These are phyloP conservation scores for Peltaster fructicola DNA, from an alignment of 2,329 filamentous ascomycete species.

Conservation along the genomic window DNA sequence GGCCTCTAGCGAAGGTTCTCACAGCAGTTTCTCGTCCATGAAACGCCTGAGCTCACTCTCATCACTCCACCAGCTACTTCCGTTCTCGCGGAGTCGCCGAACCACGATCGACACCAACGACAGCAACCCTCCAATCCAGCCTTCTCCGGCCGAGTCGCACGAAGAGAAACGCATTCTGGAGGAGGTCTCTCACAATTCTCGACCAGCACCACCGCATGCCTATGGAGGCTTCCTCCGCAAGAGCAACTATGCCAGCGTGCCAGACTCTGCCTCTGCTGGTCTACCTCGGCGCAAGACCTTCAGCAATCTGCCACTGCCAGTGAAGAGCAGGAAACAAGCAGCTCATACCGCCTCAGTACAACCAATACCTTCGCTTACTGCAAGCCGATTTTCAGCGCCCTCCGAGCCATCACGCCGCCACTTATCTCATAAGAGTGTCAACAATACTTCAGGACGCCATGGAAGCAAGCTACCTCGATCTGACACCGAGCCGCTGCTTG, in stretches of 20 bases:
- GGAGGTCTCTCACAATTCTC: constrained; percentile 1
- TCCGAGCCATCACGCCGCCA: too few relatives aligned
- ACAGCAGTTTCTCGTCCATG: too few relatives aligned
- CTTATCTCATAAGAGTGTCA: too few relatives aligned
- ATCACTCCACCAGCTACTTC: constrained; percentile 17
- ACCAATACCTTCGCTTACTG: too few relatives aligned
- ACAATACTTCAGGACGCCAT: too few relatives aligned
- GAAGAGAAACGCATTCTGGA: constrained; percentile 2
- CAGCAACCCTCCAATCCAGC: constrained; percentile 13
- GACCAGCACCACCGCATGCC: constrained; percentile 5
- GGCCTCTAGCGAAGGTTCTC: too few relatives aligned
- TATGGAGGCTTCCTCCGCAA: constrained; percentile 6
- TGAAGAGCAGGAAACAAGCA: too few relatives aligned
- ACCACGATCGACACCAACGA: constrained; percentile 11
- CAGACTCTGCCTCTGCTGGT: constrained; percentile 16
- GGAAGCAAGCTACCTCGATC: too few relatives aligned
- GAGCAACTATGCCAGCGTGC: constrained; percentile 18
- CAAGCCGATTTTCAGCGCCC: constrained; percentile 7
- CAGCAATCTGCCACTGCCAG: constrained; percentile 18
- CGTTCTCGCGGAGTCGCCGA: constrained; percentile 18
- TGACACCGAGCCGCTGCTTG: constrained; percentile 20
- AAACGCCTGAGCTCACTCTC: constrained; percentile 18
- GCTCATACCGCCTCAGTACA: too few relatives aligned
- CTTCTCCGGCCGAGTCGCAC: constrained; percentile 2
- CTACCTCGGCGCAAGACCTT: constrained; percentile 20